Evolutionary conservation across 176 grass and related monocot species (phyloP), one percentile per base, ranked within the genome.

Genomic region (Aegilops umbellulata): DNA sequence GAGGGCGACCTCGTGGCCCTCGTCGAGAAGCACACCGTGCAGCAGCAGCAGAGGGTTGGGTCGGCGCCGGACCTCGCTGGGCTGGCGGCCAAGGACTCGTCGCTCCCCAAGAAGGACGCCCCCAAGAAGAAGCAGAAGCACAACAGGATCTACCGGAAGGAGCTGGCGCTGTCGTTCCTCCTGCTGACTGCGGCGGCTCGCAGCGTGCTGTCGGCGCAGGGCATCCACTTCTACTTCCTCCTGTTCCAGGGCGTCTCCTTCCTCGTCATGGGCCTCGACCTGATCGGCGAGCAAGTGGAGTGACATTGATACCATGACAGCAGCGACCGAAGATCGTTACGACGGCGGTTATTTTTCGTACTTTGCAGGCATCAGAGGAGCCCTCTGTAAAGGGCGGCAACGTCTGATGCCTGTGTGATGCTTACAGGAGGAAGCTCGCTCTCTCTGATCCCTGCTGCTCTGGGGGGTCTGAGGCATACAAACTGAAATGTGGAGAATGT

Each of bases 141-240:
- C 35, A 95, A 95, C 46, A 91, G 90, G 81, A 95, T 95, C 79
- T 95, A 95, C 87, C 91, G 84, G 69, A 95, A 93, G 84, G 94
- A 95, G 57, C 76, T 95, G 10, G 86, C 89, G 1, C 83, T 95
- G 72, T 92, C 94, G 12, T 92, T 95, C 83, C 91, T 95, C 23
- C 81, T 95, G 47, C 44, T 95, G 35, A 91, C 86, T 25, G 94
- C 94, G 38, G 94, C 91, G 0, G 82, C 92, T 35, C 88, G 94
- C 46, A 95, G 94, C 38, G 75, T 95, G 72, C 80, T 93, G 30
- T 93, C 94, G 39, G 94, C 94, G 35, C 91, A 93, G 85, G 91
- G 94, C 62, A 82, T 95, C 69, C 94, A 95, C 34, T 95, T 95
- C 82, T 95, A 93, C 87, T 93, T 95, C 86, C 91, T 93, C 7